Evolutionary conservation across 1,284 basidiomycete genomes (phyloP).

Genomic region (Leccinum huronense): DNA sequence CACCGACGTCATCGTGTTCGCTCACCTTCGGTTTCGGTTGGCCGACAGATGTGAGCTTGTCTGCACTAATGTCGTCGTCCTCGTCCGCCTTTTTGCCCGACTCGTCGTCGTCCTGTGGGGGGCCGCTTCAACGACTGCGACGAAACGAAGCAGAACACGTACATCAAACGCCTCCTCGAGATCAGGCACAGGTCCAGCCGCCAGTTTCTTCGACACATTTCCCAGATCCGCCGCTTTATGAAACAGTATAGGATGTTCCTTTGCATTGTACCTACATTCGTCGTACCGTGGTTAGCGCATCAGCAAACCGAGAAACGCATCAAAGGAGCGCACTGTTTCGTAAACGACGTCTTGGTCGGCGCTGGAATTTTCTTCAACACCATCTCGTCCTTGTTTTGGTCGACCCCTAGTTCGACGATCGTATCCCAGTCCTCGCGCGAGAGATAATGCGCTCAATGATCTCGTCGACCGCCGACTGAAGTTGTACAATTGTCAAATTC

Average conservation of each 20-base stretch:
- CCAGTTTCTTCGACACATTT: slow-evolving; percentile 74
- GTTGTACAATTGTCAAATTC: slow-evolving; percentile 33
- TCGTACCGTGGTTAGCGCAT: background rate
- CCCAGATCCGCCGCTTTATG: slow-evolving; percentile 82
- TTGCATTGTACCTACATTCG: slow-evolving; percentile 68
- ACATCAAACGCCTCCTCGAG: slow-evolving; percentile 82
- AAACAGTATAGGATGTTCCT: slow-evolving; percentile 89
- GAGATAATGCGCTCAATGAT: slow-evolving; percentile 86
- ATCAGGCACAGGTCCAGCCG: slow-evolving; percentile 74
- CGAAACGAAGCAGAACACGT: slow-evolving; percentile 17
- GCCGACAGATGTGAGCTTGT: slow-evolving; percentile 48
- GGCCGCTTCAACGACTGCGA: background rate
- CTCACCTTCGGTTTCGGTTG: slow-evolving; percentile 37
- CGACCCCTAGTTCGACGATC: slow-evolving; percentile 90
- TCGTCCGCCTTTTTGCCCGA: slow-evolving; percentile 33
- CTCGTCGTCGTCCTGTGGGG: slow-evolving; percentile 49
- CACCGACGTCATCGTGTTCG: slow-evolving; percentile 9
- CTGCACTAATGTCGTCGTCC: slow-evolving; percentile 42
- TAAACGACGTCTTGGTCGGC: slow-evolving; percentile 83
- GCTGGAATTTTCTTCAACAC: slow-evolving; percentile 83
- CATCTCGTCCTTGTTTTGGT: slow-evolving; percentile 68
- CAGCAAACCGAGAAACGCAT: background rate
- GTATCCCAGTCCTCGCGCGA: slow-evolving; percentile 96
- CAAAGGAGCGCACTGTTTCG: slow-evolving; percentile 59
- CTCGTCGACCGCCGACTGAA: slow-evolving; percentile 67